Conservation (phyloP, 805 yeast genomes). For the Ogataea siamensis region DNA sequence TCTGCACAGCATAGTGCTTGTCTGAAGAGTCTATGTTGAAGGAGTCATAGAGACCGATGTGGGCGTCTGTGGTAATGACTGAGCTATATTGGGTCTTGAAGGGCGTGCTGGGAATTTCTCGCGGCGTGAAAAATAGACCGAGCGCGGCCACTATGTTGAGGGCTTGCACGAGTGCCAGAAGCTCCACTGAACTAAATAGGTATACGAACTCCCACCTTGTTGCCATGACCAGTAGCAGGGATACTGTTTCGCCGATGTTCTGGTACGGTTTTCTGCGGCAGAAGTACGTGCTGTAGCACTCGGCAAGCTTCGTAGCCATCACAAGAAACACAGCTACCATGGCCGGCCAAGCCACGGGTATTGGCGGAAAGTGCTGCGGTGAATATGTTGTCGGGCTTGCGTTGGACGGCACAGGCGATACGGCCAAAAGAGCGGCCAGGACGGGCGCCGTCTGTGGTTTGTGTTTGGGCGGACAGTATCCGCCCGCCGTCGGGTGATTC, state of each 20-base stretch:
- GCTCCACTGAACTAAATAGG: slow-evolving; percentile 3
- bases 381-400: slow-evolving; percentile 11
- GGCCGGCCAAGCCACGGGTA: not conserved
- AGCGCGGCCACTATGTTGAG: slow-evolving; percentile 3
- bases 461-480: not conserved
- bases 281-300: slow-evolving; percentile 5
- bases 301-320: slow-evolving; percentile 4
- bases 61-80: not conserved
- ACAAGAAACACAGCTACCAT: slow-evolving; percentile 3
- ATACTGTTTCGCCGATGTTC: slow-evolving; percentile 3
- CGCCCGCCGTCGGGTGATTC: not conserved
- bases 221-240: slow-evolving; percentile 5
- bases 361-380: not conserved
- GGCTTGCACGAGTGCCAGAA: not conserved
- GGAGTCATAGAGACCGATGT: slow-evolving; percentile 2
- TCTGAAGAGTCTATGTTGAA: slow-evolving; percentile 1
- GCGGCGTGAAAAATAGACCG: not conserved
- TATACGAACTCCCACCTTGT: slow-evolving; percentile 2
- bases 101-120: not conserved
- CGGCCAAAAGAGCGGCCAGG: slow-evolving; percentile 31
- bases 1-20: slow-evolving; percentile 4
- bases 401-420: slow-evolving; percentile 29
- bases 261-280: not conserved
- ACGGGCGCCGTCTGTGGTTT: slow-evolving; percentile 28
- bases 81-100: slow-evolving; percentile 4